Percentiles rank a stretch among this genome's conserved stretches.
phyloP scores from a whole-genome alignment of 2,329 filamentous ascomycete genomes.

The Dactylellina drechsleri region DNA sequence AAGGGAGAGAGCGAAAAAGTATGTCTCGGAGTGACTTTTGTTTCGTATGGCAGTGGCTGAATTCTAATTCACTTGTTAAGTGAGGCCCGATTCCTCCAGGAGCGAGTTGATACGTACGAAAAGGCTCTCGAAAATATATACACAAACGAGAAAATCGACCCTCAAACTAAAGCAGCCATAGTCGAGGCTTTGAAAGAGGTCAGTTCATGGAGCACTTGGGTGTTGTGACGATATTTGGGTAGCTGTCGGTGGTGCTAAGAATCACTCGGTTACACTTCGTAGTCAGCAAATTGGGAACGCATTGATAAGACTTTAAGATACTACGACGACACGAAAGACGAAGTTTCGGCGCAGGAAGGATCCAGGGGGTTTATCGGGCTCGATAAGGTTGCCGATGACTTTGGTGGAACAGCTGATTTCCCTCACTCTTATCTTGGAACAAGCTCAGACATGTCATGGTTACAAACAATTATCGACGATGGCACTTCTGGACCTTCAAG shows the following conservation, averaged over 20 bases:
- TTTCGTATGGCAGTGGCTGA: conserved; percentile 2
- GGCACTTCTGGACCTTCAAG: neutral
- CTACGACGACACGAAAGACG: conserved; percentile 24
- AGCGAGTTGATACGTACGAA: conserved; percentile 55
- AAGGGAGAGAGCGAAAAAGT: conserved; percentile 56
- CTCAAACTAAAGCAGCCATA: conserved; percentile 21
- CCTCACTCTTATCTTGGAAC: conserved; percentile 49
- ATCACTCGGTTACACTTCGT: neutral
- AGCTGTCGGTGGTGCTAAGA: too few species aligned
- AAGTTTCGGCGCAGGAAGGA: conserved; percentile 33
- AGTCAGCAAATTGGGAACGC: conserved; percentile 49
- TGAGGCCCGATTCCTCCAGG: conserved; percentile 50
- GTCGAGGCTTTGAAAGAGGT: conserved; percentile 35
- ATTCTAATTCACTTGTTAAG: conserved; percentile 13
- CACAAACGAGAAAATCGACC: conserved; percentile 56
- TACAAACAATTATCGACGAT: conserved; percentile 42
- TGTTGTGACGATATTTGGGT: too few species aligned
- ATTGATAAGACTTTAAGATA: conserved; percentile 29
- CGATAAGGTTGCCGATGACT: conserved; percentile 47
- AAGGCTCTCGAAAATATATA: conserved; percentile 43
- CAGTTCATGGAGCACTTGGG: neutral
- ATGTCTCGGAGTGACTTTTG: conserved; percentile 12
- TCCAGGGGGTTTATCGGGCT: conserved; percentile 47
- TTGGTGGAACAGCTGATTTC: conserved; percentile 31
- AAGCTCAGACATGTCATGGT: conserved; percentile 52